These are phyloP conservation scores for Coemansia sp. DNA, from an alignment of 192 early-diverging fungal genomes.

Conservation along the genomic window DNA sequence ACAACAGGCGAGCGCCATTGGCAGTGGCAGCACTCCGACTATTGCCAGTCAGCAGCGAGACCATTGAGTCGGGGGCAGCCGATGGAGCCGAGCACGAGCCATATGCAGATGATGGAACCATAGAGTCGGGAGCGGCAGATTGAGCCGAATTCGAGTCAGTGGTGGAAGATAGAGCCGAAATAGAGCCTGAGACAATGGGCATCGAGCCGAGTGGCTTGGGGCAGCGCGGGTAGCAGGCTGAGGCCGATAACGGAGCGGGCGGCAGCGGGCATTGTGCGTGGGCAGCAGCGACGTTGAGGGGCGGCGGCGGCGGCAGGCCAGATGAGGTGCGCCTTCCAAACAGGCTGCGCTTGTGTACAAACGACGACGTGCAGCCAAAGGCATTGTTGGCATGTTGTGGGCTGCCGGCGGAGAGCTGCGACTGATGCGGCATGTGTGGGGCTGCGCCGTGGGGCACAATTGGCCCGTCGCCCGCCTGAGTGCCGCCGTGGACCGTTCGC, in stretches of 20 bases:
- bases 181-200: conserved; percentile 36
- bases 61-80: conserved; percentile 17
- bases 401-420: background rate
- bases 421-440: too few relatives aligned
- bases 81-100: background rate
- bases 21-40: conserved; percentile 50
- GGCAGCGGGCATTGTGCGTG: conserved; percentile 41
- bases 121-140: conserved; percentile 6
- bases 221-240: conserved; percentile 17
- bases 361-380: conserved; percentile 18
- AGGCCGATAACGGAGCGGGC: conserved; percentile 35
- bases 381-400: background rate
- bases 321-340: conserved; percentile 45
- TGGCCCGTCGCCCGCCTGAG: background rate
- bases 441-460: too few relatives aligned
- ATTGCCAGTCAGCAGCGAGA: conserved; percentile 35
- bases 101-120: too few relatives aligned
- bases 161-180: conserved; percentile 7
- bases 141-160: too few relatives aligned
- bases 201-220: conserved; percentile 28
- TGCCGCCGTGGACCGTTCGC: conserved; percentile 7
- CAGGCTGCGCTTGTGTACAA: conserved; percentile 43
- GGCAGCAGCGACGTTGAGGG: conserved; percentile 43
- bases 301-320: conserved; percentile 41
- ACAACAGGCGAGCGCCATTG: conserved; percentile 40